Conservation (phyloP, 225 moss, liverwort and hornwort species). For the Climacium dendroides region DNA sequence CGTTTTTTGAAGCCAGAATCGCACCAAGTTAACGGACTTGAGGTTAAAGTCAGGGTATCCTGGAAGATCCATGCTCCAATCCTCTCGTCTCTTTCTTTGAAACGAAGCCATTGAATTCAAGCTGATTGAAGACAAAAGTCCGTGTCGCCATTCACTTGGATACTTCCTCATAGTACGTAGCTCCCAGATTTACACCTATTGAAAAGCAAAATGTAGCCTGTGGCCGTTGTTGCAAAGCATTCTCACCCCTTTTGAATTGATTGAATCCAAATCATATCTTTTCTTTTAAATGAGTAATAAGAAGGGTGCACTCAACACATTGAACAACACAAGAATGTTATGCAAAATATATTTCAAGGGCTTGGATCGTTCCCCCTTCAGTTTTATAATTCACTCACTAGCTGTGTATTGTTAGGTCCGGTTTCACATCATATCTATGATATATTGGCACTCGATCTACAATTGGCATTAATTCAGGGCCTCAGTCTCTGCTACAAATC, state of each 20-base stretch:
- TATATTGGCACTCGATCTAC: background rate
- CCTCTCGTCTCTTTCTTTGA: background rate
- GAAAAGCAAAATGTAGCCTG: background rate
- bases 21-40: background rate
- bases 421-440: background rate
- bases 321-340: background rate
- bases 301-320: background rate
- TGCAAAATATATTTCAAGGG: background rate
- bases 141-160: background rate
- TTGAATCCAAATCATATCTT: background rate
- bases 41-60: background rate
- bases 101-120: background rate
- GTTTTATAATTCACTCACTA: background rate
- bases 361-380: background rate
- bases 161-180: background rate
- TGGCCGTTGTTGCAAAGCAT: background rate
- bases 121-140: background rate
- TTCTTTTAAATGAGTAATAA: too few relatives aligned
- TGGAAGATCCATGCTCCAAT: background rate
- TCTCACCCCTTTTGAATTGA: background rate
- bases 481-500: background rate
- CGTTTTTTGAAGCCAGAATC: background rate
- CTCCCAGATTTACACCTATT: background rate
- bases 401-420: background rate
- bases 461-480: background rate